Evolutionary conservation across 768 basidiomycete species (phyloP).

Genomic region (Collybiopsis confluens): DNA sequence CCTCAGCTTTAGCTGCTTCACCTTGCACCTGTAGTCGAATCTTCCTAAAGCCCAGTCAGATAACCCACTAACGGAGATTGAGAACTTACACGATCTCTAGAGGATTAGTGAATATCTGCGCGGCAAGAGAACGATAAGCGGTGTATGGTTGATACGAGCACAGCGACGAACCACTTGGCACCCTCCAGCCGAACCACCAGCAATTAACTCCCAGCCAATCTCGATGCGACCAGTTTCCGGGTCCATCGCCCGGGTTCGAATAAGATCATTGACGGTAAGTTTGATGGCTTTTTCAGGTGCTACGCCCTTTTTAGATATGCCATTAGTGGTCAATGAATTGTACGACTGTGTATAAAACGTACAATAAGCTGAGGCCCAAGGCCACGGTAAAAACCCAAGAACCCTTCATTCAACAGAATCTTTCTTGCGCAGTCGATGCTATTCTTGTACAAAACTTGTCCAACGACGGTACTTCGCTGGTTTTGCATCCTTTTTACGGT

Average conservation of each 20-base stretch:
- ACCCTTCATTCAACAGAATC: slow-evolving; percentile 92
- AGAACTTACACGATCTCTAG: slow-evolving; percentile 83
- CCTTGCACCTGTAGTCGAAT: slow-evolving; percentile 95
- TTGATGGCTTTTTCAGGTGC: slow-evolving; percentile 99
- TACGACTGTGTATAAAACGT: slow-evolving; percentile 16
- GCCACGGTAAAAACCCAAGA: slow-evolving; percentile 94
- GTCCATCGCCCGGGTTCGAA: slow-evolving; percentile 81
- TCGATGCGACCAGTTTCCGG: slow-evolving; percentile 95
- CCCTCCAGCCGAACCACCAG: slow-evolving; percentile 91
- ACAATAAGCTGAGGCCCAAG: slow-evolving; percentile 93
- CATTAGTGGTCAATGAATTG: slow-evolving; percentile 5
- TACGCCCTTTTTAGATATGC: slow-evolving; percentile 62
- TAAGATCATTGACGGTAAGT: slow-evolving; percentile 90
- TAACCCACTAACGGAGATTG: neutral
- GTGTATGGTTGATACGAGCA: slow-evolving; percentile 1
- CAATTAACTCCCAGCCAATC: slow-evolving; percentile 84
- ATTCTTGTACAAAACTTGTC: slow-evolving; percentile 96
- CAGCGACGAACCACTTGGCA: slow-evolving; percentile 86
- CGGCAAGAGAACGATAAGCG: slow-evolving; percentile 4
- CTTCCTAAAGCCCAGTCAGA: slow-evolving; percentile 47
- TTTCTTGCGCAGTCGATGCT: slow-evolving; percentile 91
- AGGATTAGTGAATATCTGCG: slow-evolving; percentile 93
- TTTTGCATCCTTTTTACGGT: slow-evolving; percentile 78
- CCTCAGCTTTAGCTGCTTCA: slow-evolving; percentile 85
- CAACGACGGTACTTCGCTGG: slow-evolving; percentile 93